Base-by-base conservation (phyloP, 106 monocot species). In the Cymbidium sinense region DNA sequence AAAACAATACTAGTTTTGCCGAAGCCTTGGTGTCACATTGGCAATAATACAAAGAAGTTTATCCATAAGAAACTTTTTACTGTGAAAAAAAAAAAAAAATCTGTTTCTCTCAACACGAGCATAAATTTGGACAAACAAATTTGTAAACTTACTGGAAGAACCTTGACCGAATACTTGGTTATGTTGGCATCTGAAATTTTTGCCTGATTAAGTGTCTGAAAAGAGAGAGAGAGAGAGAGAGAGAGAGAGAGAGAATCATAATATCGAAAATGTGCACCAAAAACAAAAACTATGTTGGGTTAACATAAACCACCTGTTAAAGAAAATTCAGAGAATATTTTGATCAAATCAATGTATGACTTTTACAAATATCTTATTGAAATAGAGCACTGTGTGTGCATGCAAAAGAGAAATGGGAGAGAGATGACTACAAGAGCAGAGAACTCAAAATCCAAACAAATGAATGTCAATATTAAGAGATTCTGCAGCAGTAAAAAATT, bases 151-250 rank as follows among this genome's bases (percentile, higher is more conserved):
- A 96, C 96, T 70, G 91, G 91, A 43, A 93, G 77, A 30, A 96
- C 93, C 69, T 96, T 94, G 28, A 94, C 96, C 2, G 93, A 91
- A 79, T 93, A 96, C 62, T 89, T 96, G 39, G 93, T 96, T 52
- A 89, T 87, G 77, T 81, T 91, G 34, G 91, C 83, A 79, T 96
- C 91, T 34, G 79, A 79, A 29, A 76, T 71, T 87, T 80, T 93
- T 67, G 89, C 89, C 81, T 85, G 91, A 70, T 75, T 82, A 65
- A 44, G 62, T 50, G 89, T 84, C 95, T 93, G 81, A 80, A 37
- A 6, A 37, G 37, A 37, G 37, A 37, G 37, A 37, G 37, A 37
- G 37, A 37, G 37, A 37, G 37, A 37, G 37, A 1, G 37, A 39
- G 37, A 7, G 37, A 39, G 37, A 1, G 37, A 39, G 0, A 7